Evolutionary conservation across 2,329 filamentous ascomycete species (phyloP), one percentile per base, ranked within the genome.

Genomic region (Alternaria sp.): DNA sequence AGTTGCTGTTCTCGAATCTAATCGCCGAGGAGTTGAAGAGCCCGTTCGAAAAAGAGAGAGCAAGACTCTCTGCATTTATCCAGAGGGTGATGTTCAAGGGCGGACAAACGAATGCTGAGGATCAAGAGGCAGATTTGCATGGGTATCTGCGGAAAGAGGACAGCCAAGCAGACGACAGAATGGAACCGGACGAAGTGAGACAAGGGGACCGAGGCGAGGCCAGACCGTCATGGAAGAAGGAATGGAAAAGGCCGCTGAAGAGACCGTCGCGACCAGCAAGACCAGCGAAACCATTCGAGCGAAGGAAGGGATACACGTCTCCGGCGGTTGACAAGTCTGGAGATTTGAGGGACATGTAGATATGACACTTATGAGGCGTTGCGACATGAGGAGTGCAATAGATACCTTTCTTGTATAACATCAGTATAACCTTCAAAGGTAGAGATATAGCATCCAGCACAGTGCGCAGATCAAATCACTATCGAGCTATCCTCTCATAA

Each of bases 1-100:
- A 63, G 48, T 57, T 79, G n/a, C 48, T 79, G 4, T 44, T 62
- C 12, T 72, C 69, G 12, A 70, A 75, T n/a, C n/a, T 75, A 49
- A 63, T 79, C 16, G 50, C 68, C 0, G 73, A 77, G 46, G 68
- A 73, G 56, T 60, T 70, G 44, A 76, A 75, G 55, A 28, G 50
- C n/a, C 60, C 63, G 3, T 77, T 74, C 46, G 76, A 71, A 49
- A 52, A 38, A 20, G 69, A 72, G 57, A 62, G 68, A 51, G 73
- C 74, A 10, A 69, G 64, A 25, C 49, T 78, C 18, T 67, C 68
- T 18, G 63, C 68, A 9, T 75, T 73, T 54, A 63, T 78, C 8
- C 59, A 67, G 20, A 68, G 74, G 36, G 28, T 74, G 12, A 41
- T 50, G 27, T 69, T 62, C 45, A 63, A 65, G 41, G 40, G 55